These are phyloP conservation scores for Xylaria multiplex DNA, from an alignment of 2,329 filamentous ascomycete species.

Conservation along the genomic window DNA sequence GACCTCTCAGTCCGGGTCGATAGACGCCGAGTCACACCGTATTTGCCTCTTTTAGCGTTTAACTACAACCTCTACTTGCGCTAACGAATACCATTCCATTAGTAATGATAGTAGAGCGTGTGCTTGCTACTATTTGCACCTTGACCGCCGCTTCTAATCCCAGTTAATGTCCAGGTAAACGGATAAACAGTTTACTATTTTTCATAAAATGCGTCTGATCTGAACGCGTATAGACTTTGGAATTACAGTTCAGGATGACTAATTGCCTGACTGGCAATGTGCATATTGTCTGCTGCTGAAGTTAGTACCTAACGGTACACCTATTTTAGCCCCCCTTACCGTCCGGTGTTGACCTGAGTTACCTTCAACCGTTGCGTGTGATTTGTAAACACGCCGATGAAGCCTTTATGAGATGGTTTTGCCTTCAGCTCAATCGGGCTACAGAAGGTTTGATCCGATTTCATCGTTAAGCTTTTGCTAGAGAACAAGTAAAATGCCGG, in stretches of 20 bases:
- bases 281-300: no score
- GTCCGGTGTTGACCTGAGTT: background rate
- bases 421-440: background rate
- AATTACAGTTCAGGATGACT: background rate
- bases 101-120: background rate
- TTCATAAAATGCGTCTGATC: background rate
- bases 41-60: background rate
- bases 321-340: background rate
- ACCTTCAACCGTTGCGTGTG: background rate
- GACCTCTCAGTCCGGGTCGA: slow-evolving; percentile 72
- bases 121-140: background rate
- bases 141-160: background rate
- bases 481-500: background rate
- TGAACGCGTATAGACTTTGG: background rate
- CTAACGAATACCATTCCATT: background rate
- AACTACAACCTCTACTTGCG: background rate
- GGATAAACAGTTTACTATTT: slow-evolving; percentile 13
- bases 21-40: slow-evolving; percentile 34
- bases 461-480: background rate
- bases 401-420: background rate
- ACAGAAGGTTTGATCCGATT: background rate
- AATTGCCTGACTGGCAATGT: background rate
- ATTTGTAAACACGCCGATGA: background rate
- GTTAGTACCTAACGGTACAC: background rate
- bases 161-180: slow-evolving; percentile 13